Conservation (phyloP, 345 rosid species). For the Gossypium bickii region DNA sequence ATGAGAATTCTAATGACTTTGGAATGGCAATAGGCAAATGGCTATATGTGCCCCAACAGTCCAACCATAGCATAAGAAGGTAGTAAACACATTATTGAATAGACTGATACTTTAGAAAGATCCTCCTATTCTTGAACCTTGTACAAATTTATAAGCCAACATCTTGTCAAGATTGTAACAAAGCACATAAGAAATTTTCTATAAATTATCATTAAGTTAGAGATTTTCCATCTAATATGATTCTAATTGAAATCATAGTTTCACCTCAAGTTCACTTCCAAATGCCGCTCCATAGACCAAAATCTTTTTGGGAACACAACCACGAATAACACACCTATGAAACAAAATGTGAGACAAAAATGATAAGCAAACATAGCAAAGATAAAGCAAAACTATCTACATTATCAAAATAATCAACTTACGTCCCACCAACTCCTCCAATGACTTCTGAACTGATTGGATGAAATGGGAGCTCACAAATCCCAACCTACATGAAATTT, state of each 20-base stretch:
- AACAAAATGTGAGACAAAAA: slow-evolving; percentile 9
- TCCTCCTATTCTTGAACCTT: neutral
- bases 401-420: slow-evolving; percentile 31
- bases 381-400: neutral
- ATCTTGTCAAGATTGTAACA: neutral
- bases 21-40: neutral
- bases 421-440: slow-evolving; percentile 99
- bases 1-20: neutral
- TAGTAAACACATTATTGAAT: neutral
- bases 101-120: neutral
- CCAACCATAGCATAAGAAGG: neutral
- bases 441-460: slow-evolving; percentile 87
- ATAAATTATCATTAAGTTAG: neutral
- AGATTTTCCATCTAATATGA: neutral
- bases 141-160: neutral
- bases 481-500: slow-evolving; percentile 54
- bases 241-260: slow-evolving; percentile 13
- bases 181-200: neutral
- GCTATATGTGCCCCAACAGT: neutral
- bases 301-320: slow-evolving; percentile 98
- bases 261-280: slow-evolving; percentile 94
- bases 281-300: slow-evolving; percentile 87
- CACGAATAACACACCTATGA: slow-evolving; percentile 84
- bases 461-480: slow-evolving; percentile 95
- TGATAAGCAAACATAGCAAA: neutral